Evolutionary conservation across 169 alveolate species (phyloP).

Genomic region (Toxoplasma gondii): DNA sequence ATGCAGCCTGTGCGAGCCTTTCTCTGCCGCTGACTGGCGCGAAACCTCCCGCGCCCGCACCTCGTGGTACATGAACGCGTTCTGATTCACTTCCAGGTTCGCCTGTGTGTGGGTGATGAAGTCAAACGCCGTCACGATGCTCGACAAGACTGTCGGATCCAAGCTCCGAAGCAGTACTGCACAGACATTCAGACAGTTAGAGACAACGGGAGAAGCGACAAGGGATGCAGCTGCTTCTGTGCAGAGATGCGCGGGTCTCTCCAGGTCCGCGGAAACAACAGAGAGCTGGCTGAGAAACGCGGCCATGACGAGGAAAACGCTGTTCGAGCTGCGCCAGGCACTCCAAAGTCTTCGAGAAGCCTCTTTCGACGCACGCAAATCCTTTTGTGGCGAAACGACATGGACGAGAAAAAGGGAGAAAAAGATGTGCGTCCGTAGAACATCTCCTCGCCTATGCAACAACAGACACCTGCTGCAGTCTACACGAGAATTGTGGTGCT

Average conservation of each 20-base stretch:
- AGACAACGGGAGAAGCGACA: neutral
- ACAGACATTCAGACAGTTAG: neutral
- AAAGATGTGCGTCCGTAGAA: too few relatives aligned
- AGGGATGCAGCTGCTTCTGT: neutral
- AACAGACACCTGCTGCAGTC: too few relatives aligned
- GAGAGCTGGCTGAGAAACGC: too few relatives aligned
- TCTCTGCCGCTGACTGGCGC: neutral
- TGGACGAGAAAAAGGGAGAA: too few relatives aligned
- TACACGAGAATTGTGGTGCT: too few relatives aligned
- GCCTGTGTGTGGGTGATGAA: conserved; percentile 54
- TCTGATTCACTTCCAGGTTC: conserved; percentile 40
- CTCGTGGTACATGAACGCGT: conserved; percentile 35
- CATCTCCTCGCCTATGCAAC: too few relatives aligned
- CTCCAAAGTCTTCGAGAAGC: too few relatives aligned
- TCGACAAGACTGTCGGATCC: conserved; percentile 20
- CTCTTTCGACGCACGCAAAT: too few relatives aligned
- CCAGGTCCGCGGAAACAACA: too few relatives aligned
- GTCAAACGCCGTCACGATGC: conserved; percentile 33
- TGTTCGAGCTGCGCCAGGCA: too few relatives aligned
- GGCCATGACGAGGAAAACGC: too few relatives aligned
- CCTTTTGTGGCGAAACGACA: too few relatives aligned
- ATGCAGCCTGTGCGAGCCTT: neutral
- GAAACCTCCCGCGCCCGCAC: neutral
- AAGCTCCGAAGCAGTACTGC: conserved; percentile 32
- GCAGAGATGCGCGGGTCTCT: neutral